Base-by-base conservation (phyloP, 805 yeast species). In the Candida fluviatilis region DNA sequence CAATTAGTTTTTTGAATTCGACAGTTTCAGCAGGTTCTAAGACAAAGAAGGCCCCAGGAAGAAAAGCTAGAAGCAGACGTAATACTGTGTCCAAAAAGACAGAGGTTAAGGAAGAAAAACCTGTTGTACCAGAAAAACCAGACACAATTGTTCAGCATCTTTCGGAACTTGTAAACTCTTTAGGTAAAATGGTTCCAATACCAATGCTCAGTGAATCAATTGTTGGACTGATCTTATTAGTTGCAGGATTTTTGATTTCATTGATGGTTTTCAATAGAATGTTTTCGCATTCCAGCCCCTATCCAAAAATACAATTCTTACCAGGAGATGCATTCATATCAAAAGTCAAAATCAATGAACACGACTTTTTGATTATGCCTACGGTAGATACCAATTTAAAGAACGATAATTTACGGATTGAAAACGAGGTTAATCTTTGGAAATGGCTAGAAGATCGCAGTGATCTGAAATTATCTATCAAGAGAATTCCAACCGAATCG, bases 371-470 rank as follows among this genome's bases (percentile, higher is more conserved):
- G 39, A 55, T 67, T 29, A 59, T 69, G 17, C 75, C 75, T n/a
- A 58, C 67, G 18, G 48, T 66, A 19, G 64, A 62, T 13, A 52
- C 70, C 8, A 54, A 58, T 21, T 56, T 64, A 27, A 40, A 50
- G 31, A 36, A 49, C 33, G 39, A 45, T 28, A 36, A 62, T 42
- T 40, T 61, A 43, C 49, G 58, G 14, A 49, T 64, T 42, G 65
- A 68, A 39, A 75, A 78, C 42, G 89, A 85, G 57, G 66, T 71
- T 13, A 71, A 72, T 17, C 52, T 85, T 31, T 85, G 93, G 93
- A 71, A 76, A 33, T 85, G 95, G 95, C 68, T 85, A 37, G 61
- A 63, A 21, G 56, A 56, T 3, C 41, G 70, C 34, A 62, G 66
- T 39, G 53, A 50, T 2, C 49, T 42, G 17, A 43, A 47, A 30